phyloP scores from a whole-genome alignment of 345 rosid species.

The Alliaria petiolata region DNA sequence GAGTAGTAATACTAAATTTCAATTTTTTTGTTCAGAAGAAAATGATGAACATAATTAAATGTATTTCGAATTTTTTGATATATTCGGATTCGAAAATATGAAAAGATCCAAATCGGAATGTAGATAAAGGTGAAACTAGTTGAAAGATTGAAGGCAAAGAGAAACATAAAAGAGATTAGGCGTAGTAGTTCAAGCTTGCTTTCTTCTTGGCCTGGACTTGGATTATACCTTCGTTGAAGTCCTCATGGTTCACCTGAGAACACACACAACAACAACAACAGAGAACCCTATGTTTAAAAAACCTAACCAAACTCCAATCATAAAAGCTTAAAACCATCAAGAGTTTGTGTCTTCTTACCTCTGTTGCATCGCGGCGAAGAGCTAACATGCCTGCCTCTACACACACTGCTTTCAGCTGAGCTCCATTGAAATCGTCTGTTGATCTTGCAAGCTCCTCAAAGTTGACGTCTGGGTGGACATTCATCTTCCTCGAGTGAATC shows the following conservation, averaged over 20 bases:
- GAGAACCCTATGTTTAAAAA: not conserved
- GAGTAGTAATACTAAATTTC: not conserved
- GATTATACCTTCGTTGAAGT: constrained; percentile 97
- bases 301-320: constrained; percentile 8
- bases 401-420: constrained; percentile 96
- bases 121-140: constrained; percentile 6
- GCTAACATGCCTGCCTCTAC: constrained; percentile 99
- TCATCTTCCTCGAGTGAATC: constrained; percentile 99
- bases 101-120: constrained; percentile 8
- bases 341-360: constrained; percentile 41
- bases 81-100: constrained; percentile 9
- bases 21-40: not conserved
- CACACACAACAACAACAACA: not conserved
- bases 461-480: constrained; percentile 91
- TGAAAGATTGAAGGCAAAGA: not conserved
- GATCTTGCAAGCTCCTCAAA: constrained; percentile 99
- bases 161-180: constrained; percentile 33
- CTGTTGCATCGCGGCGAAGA: constrained; percentile 97
- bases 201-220: constrained; percentile 99
- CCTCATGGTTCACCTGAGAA: constrained; percentile 90
- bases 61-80: not conserved
- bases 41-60: not conserved
- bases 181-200: constrained; percentile 94
- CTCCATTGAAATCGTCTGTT: constrained; percentile 97
- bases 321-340: not conserved